These are phyloP conservation scores for Penicillium roqueforti DNA, from an alignment of 495 filamentous ascomycete genomes.

Conservation along the genomic window DNA sequence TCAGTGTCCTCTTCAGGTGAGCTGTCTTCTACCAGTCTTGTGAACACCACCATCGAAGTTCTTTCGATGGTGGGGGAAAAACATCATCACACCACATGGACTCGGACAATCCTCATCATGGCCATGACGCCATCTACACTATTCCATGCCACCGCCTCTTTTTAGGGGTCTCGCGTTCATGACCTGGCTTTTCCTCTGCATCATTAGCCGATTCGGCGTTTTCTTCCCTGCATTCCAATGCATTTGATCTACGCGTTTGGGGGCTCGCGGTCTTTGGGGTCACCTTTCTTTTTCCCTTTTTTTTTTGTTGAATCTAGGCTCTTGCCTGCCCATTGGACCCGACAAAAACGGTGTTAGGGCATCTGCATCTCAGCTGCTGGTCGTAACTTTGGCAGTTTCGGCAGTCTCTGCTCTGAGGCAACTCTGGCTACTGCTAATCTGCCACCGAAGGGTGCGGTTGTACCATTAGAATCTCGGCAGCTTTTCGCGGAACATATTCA, in stretches of 20 bases:
- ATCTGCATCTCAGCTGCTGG: slow-evolving; percentile 14
- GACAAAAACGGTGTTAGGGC: slow-evolving; percentile 13
- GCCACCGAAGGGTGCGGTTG: slow-evolving; percentile 8
- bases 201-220: slow-evolving; percentile 21
- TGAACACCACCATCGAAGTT: slow-evolving; percentile 7
- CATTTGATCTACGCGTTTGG: slow-evolving; percentile 1
- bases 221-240: slow-evolving; percentile 4
- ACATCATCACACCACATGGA: slow-evolving; percentile 6
- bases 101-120: slow-evolving; percentile 4
- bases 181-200: slow-evolving; percentile 12
- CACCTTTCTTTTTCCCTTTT: neutral
- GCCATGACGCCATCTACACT: slow-evolving; percentile 1
- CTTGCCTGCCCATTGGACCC: neutral
- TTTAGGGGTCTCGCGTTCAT: slow-evolving; percentile 9
- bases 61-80: slow-evolving; percentile 4
- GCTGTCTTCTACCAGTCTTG: slow-evolving; percentile 20
- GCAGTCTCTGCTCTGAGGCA: slow-evolving; percentile 10
- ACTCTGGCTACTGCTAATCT: slow-evolving; percentile 6
- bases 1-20: slow-evolving; percentile 30
- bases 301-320: neutral
- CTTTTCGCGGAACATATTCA: slow-evolving; percentile 21
- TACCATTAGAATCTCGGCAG: slow-evolving; percentile 17
- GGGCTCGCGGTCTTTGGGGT: neutral
- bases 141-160: slow-evolving; percentile 3
- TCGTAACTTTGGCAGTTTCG: slow-evolving; percentile 16